A percentile compares a stretch with the other conserved stretches of the same genome.
Conservation (phyloP, 805 yeast species). For the Scheffersomyces lignosus region DNA sequence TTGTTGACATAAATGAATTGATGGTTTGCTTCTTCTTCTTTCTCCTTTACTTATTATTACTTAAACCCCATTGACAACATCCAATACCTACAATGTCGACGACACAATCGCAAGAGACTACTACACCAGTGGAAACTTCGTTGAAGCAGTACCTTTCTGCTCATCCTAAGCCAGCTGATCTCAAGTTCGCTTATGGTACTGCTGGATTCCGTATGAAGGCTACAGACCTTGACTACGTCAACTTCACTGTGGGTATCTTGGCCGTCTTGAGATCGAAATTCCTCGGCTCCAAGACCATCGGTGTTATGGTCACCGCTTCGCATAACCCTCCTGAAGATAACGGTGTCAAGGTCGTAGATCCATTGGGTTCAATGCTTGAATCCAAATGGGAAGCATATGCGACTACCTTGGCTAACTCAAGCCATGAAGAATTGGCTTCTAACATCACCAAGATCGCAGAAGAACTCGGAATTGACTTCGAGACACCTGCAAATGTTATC, state of each 20-base stretch:
- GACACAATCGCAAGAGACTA: no score
- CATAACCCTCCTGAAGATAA: conserved; percentile 77
- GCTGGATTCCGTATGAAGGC: conserved; percentile 93
- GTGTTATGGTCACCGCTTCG: conserved; percentile 96
- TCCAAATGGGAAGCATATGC: conserved; percentile 83
- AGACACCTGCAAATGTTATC: conserved; percentile 47
- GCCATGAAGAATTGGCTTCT: conserved; percentile 42
- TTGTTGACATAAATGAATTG: no score
- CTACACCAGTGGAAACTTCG: no score
- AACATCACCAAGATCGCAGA: conserved; percentile 39
- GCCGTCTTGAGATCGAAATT: conserved; percentile 82
- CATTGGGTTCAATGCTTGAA: conserved; percentile 86
- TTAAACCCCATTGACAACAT: no score
- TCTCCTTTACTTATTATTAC: no score
- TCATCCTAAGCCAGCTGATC: conserved; percentile 46
- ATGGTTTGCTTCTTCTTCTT: no score
- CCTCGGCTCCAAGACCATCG: conserved; percentile 68
- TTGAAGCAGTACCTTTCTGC: conserved; percentile 5
- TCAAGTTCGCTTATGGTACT: conserved; percentile 77
- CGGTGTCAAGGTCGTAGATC: conserved; percentile 78
- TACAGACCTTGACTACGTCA: conserved; percentile 68
- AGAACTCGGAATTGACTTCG: conserved; percentile 47
- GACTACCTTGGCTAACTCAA: conserved; percentile 74
- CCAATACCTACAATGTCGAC: no score
- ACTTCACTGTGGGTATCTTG: conserved; percentile 69